Evolutionary conservation across 768 basidiomycete genomes (phyloP), one percentile per base, ranked within the genome.

Genomic region (Trametes sanguinea): DNA sequence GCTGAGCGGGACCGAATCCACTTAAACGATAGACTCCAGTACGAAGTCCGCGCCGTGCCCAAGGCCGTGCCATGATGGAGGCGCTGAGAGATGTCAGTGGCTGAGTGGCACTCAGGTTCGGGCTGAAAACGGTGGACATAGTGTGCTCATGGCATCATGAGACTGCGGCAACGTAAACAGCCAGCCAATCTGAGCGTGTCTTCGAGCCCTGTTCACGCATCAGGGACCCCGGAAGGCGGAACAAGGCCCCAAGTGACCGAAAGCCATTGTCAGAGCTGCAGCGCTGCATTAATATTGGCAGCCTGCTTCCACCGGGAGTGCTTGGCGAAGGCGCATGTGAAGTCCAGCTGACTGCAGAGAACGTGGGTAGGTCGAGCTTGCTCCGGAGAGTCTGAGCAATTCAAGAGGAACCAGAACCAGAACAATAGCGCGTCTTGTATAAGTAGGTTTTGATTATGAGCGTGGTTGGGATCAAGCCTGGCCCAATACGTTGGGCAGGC

Each of bases 311-410:
- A 37, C 6, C 30, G 48, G 17, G 10, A 14, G 30, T 13, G 33
- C 45, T 47, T 47, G 55, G 55, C 44, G 35, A 47, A 17, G 11
- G 37, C 30, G 55, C 32, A 44, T 39, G 55, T 56, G 55, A 43
- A 40, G 53, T 39, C 40, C 53, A 47, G 45, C 45, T 46, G 54
- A 22, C n/a, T 32, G 30, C 11, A 50, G 27, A 4, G 11, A 32
- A 22, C 22, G 22, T 22, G 22, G 22, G 1, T 22, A 22, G 22
- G 22, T 22, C 22, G 22, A 22, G 22, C 22, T 22, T 22, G 22
- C 22, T 22, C 22, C 22, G 22, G 22, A 22, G 22, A 22, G 22
- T 22, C 22, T 22, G 22, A 22, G 22, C 22, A 22, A 22, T 22
- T 22, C 22, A 22, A 22, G 22, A 22, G 22, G 22, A 22, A 22